phyloP scores from a whole-genome alignment of 2,329 filamentous ascomycete species.

The Aspergillus flavus region DNA sequence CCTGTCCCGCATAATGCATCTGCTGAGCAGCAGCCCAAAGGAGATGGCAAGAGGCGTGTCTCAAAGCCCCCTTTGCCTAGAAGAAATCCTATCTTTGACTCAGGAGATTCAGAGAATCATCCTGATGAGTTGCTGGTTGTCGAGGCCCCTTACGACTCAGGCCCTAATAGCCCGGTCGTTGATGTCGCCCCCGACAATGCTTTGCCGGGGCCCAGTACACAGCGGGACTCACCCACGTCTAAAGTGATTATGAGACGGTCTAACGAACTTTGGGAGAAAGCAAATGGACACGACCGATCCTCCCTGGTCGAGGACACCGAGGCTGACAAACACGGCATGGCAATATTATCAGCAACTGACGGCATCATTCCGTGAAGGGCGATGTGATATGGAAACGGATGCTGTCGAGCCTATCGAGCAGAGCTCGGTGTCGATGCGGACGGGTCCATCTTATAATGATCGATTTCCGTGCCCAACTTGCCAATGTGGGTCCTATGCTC shows the following conservation, averaged over 20 bases:
- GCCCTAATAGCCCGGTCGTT: slow-evolving; percentile 42
- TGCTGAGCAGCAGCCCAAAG: slow-evolving; percentile 31
- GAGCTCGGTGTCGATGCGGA: not conserved
- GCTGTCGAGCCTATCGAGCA: not conserved
- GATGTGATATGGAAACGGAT: not conserved
- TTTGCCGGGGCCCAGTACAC: slow-evolving; percentile 14
- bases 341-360: slow-evolving; percentile 23
- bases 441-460: not conserved
- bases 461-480: not conserved
- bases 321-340: slow-evolving; percentile 18
- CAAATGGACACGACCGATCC: not conserved
- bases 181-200: slow-evolving; percentile 22
- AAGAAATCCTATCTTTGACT: slow-evolving; percentile 39
- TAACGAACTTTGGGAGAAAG: not conserved
- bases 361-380: slow-evolving; percentile 17
- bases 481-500: not conserved
- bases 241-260: not conserved
- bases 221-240: not conserved
- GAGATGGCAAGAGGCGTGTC: slow-evolving; percentile 37
- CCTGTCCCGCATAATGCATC: slow-evolving; percentile 54
- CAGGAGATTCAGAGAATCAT: slow-evolving; percentile 37
- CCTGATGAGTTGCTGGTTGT: slow-evolving; percentile 64
- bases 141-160: slow-evolving; percentile 65
- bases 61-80: slow-evolving; percentile 55
- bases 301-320: not conserved